These are phyloP conservation scores for Tricholomella constricta DNA, from an alignment of 768 basidiomycete genomes.

Conservation along the genomic window DNA sequence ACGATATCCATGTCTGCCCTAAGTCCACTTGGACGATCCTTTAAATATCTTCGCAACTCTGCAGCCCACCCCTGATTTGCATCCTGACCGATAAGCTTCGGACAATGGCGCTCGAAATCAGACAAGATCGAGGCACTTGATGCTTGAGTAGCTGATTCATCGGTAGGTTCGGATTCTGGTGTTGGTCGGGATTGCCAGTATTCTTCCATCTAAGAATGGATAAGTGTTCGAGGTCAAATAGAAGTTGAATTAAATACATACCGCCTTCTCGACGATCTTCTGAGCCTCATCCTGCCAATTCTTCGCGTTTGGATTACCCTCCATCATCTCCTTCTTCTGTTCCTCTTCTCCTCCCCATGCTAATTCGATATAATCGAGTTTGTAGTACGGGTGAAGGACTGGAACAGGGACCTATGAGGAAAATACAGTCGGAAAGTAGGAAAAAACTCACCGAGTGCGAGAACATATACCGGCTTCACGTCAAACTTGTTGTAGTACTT, in stretches of 20 bases:
- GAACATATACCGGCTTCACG: conserved; percentile 21
- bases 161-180: background rate
- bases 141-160: background rate
- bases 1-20: conserved; percentile 13
- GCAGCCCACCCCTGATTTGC: conserved; percentile 7
- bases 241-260: background rate
- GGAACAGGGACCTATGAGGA: background rate
- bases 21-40: conserved; percentile 8
- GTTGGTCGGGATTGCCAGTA: too few relatives aligned
- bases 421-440: background rate
- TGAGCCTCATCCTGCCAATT: conserved; percentile 19
- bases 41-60: conserved; percentile 11
- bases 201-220: conserved; percentile 14
- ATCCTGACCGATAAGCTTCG: background rate
- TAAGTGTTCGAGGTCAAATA: background rate
- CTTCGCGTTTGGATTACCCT: conserved; percentile 18
- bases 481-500: conserved; percentile 27
- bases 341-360: conserved; percentile 30
- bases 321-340: conserved; percentile 14
- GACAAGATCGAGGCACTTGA: background rate
- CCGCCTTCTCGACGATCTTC: conserved; percentile 13
- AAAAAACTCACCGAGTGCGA: conserved; percentile 23
- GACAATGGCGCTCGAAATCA: conserved; percentile 1
- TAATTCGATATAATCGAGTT: conserved; percentile 25
- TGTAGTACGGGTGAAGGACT: conserved; percentile 34